Base-by-base conservation (phyloP, 1,284 basidiomycete species). In the Spongispora temasekensis region DNA sequence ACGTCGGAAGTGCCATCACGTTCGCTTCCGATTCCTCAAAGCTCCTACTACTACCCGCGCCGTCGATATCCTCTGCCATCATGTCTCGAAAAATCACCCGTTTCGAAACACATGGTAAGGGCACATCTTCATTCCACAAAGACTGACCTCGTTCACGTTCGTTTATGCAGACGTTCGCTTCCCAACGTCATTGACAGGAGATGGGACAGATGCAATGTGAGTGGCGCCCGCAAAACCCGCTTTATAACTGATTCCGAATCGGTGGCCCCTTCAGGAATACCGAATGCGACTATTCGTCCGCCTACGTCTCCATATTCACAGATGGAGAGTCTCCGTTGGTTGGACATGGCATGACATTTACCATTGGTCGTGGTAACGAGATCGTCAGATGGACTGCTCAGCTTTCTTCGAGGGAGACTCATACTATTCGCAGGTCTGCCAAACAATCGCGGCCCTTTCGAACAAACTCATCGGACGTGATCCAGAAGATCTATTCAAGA, bases 291-390 rank as follows among this genome's bases (percentile, higher is more conserved):
- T 98, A 98, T 78, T 95, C 93, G 2, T 93, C 94, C 1, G 95
- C 95, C 2, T 97, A 97, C 74, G 81, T 97, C 52, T 85, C 86
- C 10, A 80, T 98, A 59, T 79, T 86, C 67, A 95, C 95, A 4
- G 82, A 87, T 53, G 71, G 71, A 0, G 72, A 71, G 56, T 78
- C 83, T 5, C 83, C 86, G 57, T 85, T 95, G 53, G 83, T 88
- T 57, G 94, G 95, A 32, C 88, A 94, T 69, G 95, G 95, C 56
- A 95, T 97, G 95, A 96, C 95, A 15, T 97, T 97, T 75, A 97
- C 95, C n/a, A 97, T 96, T 68, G 95, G 95, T 5, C 87, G 94
- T 44, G 95, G 95, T 28, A 98, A 96, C 73, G 96, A 98, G 63
- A 94, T 96, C 67, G 94, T 88, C 71, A 67, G 78, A 68, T 34